Base-by-base conservation (phyloP, 495 filamentous ascomycete genomes). In the Podospora anserina region DNA sequence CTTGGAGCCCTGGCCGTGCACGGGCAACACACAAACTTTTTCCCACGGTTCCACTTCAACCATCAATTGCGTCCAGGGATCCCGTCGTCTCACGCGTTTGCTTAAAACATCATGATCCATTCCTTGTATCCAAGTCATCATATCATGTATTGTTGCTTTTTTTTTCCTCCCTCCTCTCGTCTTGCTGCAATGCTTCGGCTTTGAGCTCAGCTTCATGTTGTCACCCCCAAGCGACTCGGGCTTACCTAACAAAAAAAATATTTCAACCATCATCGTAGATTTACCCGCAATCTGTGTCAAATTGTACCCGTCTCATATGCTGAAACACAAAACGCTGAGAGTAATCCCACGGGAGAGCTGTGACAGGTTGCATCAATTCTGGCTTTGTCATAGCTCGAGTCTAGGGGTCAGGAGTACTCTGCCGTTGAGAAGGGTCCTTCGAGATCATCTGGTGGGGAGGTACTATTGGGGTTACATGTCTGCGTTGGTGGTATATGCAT, bases 251-350 rank as follows among this genome's bases (percentile, higher is more conserved):
- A 18, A 49, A 49, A 49, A 49, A 49, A 49, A 16, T 49, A 49
- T 49, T 11, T 49, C 5, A 11, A 49, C 39, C 39, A 49, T 49
- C 6, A 49, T 49, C 39, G 39, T 49, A 49, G 9, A 49, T 49
- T 49, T 49, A 49, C 39, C 39, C 39, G 39, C 39, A 49, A 49
- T 49, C 39, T 49, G 39, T 49, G 39, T 13, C 9, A 49, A 13
- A 49, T 49, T 49, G 13, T 49, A 18, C 39, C 39, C 13, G 68
- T 69, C 68, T 66, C 68, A 69, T 66, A 59, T 66, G 39, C 61
- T 69, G 68, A 69, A 69, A 69, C 68, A 57, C 68, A 66, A 66
- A 66, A 44, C 58, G 44, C 39, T 49, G 39, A 49, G 9, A 49
- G 39, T 49, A 13, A 49, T 49, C 39, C 39, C 15, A 16, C 39